These are phyloP conservation scores for Tubosaeta sp. DNA, from an alignment of 768 basidiomycete species.

Conservation along the genomic window DNA sequence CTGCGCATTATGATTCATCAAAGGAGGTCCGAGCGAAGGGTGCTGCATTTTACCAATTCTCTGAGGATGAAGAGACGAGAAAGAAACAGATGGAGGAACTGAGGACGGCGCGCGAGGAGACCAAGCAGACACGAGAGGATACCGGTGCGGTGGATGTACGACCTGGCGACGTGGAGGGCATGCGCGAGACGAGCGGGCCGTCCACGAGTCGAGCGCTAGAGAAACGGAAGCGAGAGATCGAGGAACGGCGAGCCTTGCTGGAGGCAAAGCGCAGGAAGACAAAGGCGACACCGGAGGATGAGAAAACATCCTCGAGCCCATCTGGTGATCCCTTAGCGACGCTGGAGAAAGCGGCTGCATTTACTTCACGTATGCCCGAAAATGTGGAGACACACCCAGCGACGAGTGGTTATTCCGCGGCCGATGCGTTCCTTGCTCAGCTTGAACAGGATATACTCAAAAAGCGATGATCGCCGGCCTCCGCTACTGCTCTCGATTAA, in stretches of 20 bases:
- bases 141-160: conserved; percentile 54
- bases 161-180: conserved; percentile 77
- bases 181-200: conserved; percentile 40
- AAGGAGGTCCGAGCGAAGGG: conserved; percentile 84
- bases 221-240: conserved; percentile 71
- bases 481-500: not conserved
- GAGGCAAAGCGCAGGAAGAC: conserved; percentile 68
- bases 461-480: conserved; percentile 1
- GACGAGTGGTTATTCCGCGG: conserved; percentile 22
- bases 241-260: conserved; percentile 55
- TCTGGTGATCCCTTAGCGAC: conserved; percentile 47
- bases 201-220: conserved; percentile 50
- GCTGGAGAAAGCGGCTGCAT: conserved; percentile 36
- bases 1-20: conserved; percentile 77
- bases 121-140: conserved; percentile 57
- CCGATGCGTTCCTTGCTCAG: conserved; percentile 64
- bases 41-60: conserved; percentile 91
- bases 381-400: conserved; percentile 24
- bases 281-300: conserved; percentile 12
- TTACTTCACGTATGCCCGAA: conserved; percentile 19
- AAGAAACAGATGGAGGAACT: conserved; percentile 81
- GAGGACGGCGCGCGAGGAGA: conserved; percentile 62
- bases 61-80: conserved; percentile 76
- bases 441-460: conserved; percentile 58
- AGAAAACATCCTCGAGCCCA: not conserved